These are phyloP conservation scores for Adansonia rubrostipa DNA, from an alignment of 441 rosid species.

Conservation along the genomic window DNA sequence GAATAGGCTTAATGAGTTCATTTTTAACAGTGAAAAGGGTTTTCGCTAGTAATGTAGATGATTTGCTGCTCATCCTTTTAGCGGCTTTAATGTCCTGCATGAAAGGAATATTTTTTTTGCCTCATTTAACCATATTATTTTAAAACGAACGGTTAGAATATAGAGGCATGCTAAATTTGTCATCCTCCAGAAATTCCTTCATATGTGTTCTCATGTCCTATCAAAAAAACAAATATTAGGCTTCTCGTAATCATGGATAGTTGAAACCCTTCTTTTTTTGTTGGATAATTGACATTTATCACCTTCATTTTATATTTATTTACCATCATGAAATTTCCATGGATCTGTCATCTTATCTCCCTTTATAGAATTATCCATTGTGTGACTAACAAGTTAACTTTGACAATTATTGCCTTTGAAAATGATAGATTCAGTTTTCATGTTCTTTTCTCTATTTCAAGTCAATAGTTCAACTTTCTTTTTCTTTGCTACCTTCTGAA, in stretches of 20 bases:
- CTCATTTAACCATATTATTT: not conserved
- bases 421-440: conserved; percentile 14
- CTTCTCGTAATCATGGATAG: not conserved
- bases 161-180: conserved; percentile 7
- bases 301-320: not conserved
- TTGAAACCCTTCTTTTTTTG: not conserved
- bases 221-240: not conserved
- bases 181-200: not conserved
- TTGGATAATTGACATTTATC: not conserved
- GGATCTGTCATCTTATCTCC: not conserved
- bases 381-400: not conserved
- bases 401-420: conserved; percentile 14
- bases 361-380: not conserved
- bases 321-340: conserved; percentile 1
- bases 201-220: not conserved
- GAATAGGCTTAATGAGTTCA: not conserved
- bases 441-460: conserved; percentile 24
- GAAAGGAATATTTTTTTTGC: not conserved
- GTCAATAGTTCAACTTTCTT: not conserved
- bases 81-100: not conserved
- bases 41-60: not conserved
- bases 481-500: not conserved
- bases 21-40: not conserved
- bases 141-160: not conserved
- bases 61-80: conserved; percentile 4